Percentiles rank a stretch among this genome's conserved stretches.
Evolutionary conservation across 139 green algal species (phyloP).

Genomic region (Mychonastes homosphaera): DNA sequence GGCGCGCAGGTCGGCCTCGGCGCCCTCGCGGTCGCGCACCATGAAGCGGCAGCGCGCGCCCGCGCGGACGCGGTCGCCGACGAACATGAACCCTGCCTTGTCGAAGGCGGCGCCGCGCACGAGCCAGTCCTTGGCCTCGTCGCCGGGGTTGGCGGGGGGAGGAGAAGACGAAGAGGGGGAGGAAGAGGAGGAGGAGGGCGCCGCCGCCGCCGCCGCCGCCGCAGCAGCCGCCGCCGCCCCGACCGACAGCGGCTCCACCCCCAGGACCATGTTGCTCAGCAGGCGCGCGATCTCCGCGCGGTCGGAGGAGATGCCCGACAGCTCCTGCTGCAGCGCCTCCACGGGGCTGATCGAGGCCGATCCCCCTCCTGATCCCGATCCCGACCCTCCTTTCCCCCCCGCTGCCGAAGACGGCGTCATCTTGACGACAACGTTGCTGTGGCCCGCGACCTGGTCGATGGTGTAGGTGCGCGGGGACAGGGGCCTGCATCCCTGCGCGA

Average conservation of each 20-base stretch:
- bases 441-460: constrained; percentile 3
- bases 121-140: constrained; percentile 15
- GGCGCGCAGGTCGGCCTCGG: constrained; percentile 32
- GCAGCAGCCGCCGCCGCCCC: background rate
- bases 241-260: constrained; percentile 6
- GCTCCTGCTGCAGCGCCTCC: constrained; percentile 27
- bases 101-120: constrained; percentile 13
- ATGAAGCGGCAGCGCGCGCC: constrained; percentile 48
- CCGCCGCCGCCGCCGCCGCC: too few species aligned
- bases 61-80: constrained; percentile 27
- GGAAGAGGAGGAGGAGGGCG: too few species aligned
- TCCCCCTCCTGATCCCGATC: background rate
- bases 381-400: background rate
- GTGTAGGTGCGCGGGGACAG: constrained; percentile 7
- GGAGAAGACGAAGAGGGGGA: too few species aligned
- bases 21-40: constrained; percentile 40
- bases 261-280: constrained; percentile 13
- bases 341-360: constrained; percentile 13
- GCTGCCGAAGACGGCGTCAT: background rate
- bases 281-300: background rate
- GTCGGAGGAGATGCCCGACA: constrained; percentile 1
- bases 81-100: constrained; percentile 15
- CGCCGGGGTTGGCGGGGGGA: background rate
- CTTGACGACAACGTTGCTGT: constrained; percentile 8
- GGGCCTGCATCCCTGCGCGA: constrained; percentile 41